Evolutionary conservation across 805 yeast genomes (phyloP).

Genomic region (Wickerhamiella slavikovae): DNA sequence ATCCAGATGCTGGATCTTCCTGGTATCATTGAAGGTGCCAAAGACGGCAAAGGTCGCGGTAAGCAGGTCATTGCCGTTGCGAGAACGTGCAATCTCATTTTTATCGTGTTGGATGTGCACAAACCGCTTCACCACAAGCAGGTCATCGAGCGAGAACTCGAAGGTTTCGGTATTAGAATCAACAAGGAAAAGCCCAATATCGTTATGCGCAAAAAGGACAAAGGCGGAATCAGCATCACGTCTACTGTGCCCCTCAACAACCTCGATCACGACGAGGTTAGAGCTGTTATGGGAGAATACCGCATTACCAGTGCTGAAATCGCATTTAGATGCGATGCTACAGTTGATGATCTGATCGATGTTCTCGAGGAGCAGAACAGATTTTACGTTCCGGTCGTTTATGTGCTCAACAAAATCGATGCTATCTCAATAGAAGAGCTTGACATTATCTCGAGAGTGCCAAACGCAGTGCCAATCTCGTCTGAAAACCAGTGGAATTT

Average conservation of each 20-base stretch:
- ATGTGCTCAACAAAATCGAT: conserved; percentile 89
- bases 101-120: conserved; percentile 87
- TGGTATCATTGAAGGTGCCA: conserved; percentile 94
- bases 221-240: conserved; percentile 88
- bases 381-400: conserved; percentile 86
- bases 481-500: conserved; percentile 94
- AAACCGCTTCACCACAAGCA: conserved; percentile 89
- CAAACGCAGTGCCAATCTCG: conserved; percentile 92
- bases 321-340: conserved; percentile 92
- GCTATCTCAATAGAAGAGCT: conserved; percentile 86
- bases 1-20: conserved; percentile 96
- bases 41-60: conserved; percentile 96
- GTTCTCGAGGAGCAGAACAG: conserved; percentile 78
- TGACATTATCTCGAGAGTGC: conserved; percentile 75
- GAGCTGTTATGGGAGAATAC: conserved; percentile 92
- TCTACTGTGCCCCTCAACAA: conserved; percentile 84
- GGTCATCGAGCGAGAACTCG: conserved; percentile 84
- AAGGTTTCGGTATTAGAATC: conserved; percentile 91
- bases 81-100: conserved; percentile 84
- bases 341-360: conserved; percentile 91
- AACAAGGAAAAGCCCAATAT: conserved; percentile 89
- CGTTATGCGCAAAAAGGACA: conserved; percentile 74
- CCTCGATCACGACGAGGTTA: conserved; percentile 77
- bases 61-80: conserved; percentile 98
- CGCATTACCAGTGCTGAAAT: conserved; percentile 90